Evolutionary conservation across 306 rosid species (phyloP).

Genomic region (Oxytropis ochrocephala): DNA sequence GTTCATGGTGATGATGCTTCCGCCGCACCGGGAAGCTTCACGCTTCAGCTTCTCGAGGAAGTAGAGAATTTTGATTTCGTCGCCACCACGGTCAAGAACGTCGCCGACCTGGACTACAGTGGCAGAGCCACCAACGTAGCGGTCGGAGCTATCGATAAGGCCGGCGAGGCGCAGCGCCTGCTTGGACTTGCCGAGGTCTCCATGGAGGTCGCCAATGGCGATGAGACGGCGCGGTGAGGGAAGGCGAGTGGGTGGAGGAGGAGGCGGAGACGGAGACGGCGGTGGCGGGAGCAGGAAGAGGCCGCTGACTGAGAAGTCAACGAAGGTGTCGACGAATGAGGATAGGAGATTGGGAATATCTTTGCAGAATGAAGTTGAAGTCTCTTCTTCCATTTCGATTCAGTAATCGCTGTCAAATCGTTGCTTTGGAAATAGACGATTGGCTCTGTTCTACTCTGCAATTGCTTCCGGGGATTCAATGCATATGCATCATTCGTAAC

Average conservation of each 20-base stretch:
- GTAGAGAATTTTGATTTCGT: conserved; percentile 73
- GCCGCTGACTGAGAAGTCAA: conserved; percentile 84
- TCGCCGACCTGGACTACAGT: conserved; percentile 88
- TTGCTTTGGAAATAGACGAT: not conserved
- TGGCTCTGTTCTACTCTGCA: not conserved
- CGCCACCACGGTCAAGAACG: conserved; percentile 85
- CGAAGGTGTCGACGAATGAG: conserved; percentile 76
- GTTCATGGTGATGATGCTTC: conserved; percentile 67
- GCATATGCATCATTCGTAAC: no score
- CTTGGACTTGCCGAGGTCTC: conserved; percentile 74
- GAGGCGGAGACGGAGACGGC: not conserved
- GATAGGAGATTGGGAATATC: conserved; percentile 52
- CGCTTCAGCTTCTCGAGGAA: conserved; percentile 72
- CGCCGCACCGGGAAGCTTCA: conserved; percentile 61
- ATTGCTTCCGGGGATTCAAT: not conserved
- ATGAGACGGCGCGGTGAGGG: conserved; percentile 53
- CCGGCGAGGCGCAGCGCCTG: conserved; percentile 65
- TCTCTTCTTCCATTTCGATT: conserved; percentile 9
- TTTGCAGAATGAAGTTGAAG: conserved; percentile 36
- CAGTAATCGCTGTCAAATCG: not conserved
- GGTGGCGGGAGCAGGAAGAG: conserved; percentile 50
- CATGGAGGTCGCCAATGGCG: conserved; percentile 88
- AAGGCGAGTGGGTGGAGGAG: conserved; percentile 28
- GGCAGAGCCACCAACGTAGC: conserved; percentile 70
- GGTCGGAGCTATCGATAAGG: conserved; percentile 47